phyloP scores from a whole-genome alignment of 106 monocot genomes.

The Allium sativum region DNA sequence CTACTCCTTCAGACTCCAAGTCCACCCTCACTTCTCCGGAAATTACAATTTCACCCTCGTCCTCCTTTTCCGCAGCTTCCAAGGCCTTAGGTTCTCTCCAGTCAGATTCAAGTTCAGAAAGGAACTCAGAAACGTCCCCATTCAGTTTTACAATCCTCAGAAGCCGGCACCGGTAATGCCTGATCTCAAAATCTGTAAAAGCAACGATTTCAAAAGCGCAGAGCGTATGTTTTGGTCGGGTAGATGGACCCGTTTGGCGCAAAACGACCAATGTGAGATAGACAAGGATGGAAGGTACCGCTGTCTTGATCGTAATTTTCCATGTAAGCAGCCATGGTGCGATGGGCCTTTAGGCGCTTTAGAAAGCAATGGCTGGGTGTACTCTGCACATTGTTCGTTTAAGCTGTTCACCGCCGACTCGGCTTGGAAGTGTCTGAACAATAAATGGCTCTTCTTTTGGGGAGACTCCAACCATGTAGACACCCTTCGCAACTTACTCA shows the following conservation, averaged over 20 bases:
- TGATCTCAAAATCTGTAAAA: constrained; percentile 24
- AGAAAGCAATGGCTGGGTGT: constrained; percentile 98
- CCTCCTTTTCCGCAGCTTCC: constrained; percentile 70
- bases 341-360: constrained; percentile 45
- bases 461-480: constrained; percentile 97
- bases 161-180: constrained; percentile 6
- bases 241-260: constrained; percentile 77
- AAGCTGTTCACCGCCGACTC: constrained; percentile 26
- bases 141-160: constrained; percentile 19
- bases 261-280: constrained; percentile 29
- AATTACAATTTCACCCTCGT: constrained; percentile 47
- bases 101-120: constrained; percentile 33
- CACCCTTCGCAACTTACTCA: constrained; percentile 73
- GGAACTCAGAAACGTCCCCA: constrained; percentile 32
- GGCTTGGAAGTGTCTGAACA: constrained; percentile 61
- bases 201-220: constrained; percentile 15
- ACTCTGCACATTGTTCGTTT: constrained; percentile 86
- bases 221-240: constrained; percentile 40
- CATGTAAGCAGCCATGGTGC: constrained; percentile 74
- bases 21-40: constrained; percentile 56
- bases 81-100: constrained; percentile 61
- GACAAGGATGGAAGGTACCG: constrained; percentile 66
- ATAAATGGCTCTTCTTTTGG: constrained; percentile 92
- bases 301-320: constrained; percentile 30
- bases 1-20: constrained; percentile 60